Evolutionary conservation across 805 yeast genomes (phyloP).

Genomic region (Barnettozyma siamensis): DNA sequence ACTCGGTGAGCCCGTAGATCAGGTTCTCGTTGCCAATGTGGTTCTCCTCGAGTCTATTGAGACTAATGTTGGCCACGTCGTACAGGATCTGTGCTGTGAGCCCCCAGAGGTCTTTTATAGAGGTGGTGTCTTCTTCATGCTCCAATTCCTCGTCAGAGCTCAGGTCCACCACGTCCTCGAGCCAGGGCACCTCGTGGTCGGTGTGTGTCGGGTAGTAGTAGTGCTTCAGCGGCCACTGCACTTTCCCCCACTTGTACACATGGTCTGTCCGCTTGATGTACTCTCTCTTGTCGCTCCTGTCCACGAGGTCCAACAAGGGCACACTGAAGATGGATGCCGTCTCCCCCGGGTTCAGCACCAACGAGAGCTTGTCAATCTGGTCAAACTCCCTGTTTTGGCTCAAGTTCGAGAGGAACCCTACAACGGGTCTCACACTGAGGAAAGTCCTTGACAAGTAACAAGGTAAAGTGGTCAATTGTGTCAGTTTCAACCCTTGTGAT

Average conservation of each 20-base stretch:
- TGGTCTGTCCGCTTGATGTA: slow-evolving; percentile 27
- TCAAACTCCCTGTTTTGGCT: slow-evolving; percentile 17
- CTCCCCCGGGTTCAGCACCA: slow-evolving; percentile 70
- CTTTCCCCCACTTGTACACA: slow-evolving; percentile 60
- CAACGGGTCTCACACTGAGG: slow-evolving; percentile 77
- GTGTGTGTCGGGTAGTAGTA: slow-evolving; percentile 54
- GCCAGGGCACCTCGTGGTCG: slow-evolving; percentile 55
- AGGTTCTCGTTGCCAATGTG: slow-evolving; percentile 61
- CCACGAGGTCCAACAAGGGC: slow-evolving; percentile 56
- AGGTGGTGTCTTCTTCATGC: slow-evolving; percentile 29
- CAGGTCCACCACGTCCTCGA: slow-evolving; percentile 52
- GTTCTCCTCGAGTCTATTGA: slow-evolving; percentile 27
- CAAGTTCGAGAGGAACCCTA: slow-evolving; percentile 48
- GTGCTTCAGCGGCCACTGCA: slow-evolving; percentile 61
- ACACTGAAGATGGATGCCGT: slow-evolving; percentile 65
- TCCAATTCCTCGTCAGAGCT: slow-evolving; percentile 43
- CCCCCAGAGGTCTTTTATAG: slow-evolving; percentile 75
- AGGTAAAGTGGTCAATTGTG: slow-evolving; percentile 61
- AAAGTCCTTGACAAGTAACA: slow-evolving; percentile 77
- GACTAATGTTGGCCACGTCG: slow-evolving; percentile 54
- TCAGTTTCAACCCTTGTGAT: slow-evolving; percentile 49
- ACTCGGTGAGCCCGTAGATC: slow-evolving; percentile 48
- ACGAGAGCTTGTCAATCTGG: slow-evolving; percentile 28
- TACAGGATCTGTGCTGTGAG: slow-evolving; percentile 74
- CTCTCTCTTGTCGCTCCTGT: slow-evolving; percentile 25